Evolutionary conservation across 352 stramenopile species (phyloP).

Genomic region (Globisporangium apiculatum): DNA sequence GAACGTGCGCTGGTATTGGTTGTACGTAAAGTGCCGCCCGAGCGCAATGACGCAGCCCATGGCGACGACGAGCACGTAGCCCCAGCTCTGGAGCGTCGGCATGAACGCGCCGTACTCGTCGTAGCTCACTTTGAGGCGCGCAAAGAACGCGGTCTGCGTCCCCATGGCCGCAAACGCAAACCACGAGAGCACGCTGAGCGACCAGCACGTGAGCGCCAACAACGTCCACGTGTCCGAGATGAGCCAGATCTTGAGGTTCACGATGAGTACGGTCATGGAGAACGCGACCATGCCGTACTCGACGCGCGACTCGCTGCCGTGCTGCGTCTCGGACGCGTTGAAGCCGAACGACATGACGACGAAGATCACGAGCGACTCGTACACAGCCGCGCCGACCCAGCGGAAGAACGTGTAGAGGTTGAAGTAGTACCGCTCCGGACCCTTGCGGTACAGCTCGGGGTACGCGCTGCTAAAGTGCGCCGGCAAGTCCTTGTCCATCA

Average conservation of each 20-base stretch:
- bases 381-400: constrained; percentile 74
- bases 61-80: constrained; percentile 58
- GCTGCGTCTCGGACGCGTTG: constrained; percentile 46
- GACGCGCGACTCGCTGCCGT: constrained; percentile 65
- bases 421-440: constrained; percentile 63
- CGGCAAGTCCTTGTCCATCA: constrained; percentile 81
- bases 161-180: constrained; percentile 57
- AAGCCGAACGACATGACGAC: constrained; percentile 74
- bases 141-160: constrained; percentile 49
- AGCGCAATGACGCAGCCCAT: constrained; percentile 66
- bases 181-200: constrained; percentile 62
- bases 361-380: constrained; percentile 77
- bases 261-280: constrained; percentile 89
- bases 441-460: constrained; percentile 66
- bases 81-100: constrained; percentile 42
- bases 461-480: constrained; percentile 70
- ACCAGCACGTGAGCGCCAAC: constrained; percentile 48
- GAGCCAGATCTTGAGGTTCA: constrained; percentile 92
- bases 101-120: constrained; percentile 70
- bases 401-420: constrained; percentile 73
- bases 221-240: constrained; percentile 76
- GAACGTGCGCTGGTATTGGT: constrained; percentile 77
- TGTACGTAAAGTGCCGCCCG: constrained; percentile 68
- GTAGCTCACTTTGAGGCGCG: constrained; percentile 64
- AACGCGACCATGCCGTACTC: constrained; percentile 87